Evolutionary conservation across 805 yeast genomes (phyloP).

Genomic region (Starmera quercuum): DNA sequence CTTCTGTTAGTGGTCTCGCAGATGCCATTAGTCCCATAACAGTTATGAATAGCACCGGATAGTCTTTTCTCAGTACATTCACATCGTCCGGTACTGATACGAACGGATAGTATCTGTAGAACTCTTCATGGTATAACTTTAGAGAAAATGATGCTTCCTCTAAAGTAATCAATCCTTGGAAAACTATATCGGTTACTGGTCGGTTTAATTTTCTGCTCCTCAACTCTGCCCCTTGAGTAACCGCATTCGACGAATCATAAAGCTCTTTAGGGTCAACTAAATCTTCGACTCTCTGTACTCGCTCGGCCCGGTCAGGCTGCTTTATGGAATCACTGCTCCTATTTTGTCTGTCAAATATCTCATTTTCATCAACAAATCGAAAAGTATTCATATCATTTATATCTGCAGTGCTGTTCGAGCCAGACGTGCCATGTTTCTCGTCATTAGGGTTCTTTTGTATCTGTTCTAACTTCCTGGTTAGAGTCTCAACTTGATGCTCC

Average conservation of each 20-base stretch:
- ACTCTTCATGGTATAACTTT: constrained; percentile 35
- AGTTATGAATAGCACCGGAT: constrained; percentile 58
- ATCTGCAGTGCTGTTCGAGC: too few species aligned
- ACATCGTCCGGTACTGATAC: constrained; percentile 42
- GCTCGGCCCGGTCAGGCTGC: too few species aligned
- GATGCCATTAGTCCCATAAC: constrained; percentile 56
- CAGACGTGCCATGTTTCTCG: too few species aligned
- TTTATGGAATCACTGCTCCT: too few species aligned
- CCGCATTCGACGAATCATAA: constrained; percentile 35
- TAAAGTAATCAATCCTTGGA: constrained; percentile 46
- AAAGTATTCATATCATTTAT: too few species aligned
- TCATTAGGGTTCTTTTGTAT: not conserved
- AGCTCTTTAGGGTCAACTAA: constrained; percentile 29
- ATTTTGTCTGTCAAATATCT: too few species aligned
- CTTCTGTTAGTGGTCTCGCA: constrained; percentile 18
- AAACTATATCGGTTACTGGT: constrained; percentile 39
- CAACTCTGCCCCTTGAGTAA: constrained; percentile 37
- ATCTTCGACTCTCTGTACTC: too few species aligned
- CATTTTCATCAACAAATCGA: too few species aligned
- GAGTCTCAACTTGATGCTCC: constrained; percentile 21
- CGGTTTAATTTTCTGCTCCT: constrained; percentile 12
- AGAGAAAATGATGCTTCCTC: constrained; percentile 55
- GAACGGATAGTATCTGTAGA: constrained; percentile 47
- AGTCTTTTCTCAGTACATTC: constrained; percentile 38
- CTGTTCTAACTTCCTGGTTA: constrained; percentile 11